Base-by-base conservation (phyloP, 495 filamentous ascomycete genomes). In the Xylaria sp. region DNA sequence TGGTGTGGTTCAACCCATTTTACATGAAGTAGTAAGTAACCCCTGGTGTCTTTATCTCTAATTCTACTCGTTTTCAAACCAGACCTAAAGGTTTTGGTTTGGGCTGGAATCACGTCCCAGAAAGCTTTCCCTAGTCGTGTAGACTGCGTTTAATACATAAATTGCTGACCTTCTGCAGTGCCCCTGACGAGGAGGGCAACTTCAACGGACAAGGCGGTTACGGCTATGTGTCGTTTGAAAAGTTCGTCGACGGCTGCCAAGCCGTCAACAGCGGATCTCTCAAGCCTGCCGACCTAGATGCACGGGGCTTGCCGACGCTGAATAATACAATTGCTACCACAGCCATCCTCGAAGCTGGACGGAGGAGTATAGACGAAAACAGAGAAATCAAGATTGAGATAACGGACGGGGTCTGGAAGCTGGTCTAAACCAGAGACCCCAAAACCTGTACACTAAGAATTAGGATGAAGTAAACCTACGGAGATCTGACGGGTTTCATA, bases 131-230 rank as follows among this genome's bases (percentile, higher is more conserved):
- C 6, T 52, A 40, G 44, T 37, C 19, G 24, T 8, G 12, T 41
- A 14, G 5, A 41, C 19, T 55, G 33, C 2, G 14, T 48, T 19
- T 11, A 6, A 55, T 29, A 12, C 35, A 11, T 0, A 11, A 7
- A 29, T 67, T 26, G 31, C 64, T 67, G n/a, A 67, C n/a, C 19
- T 1, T 48, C 6, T 37, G 15, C 21, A 65, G 61, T 55, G 94
- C 95, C 15, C 94, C 95, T 17, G 94, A 97, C 73, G 95, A 97
- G 79, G 93, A 97, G 79, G 95, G 95, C 21, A 97, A 97, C 81
- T 98, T 98, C 77, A 88, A 87, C 43, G 95, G 95, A 26, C 95
- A 97, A 80, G 92, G 89, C 8, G 95, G 95, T 0, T 98, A 98
- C 76, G 82, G 95, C 17, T 98, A 97, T 78, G 88, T 97, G 71